Evolutionary conservation across 148 eudicot species (phyloP), one percentile per base, ranked within the genome.

Genomic region (Mesembryanthemum crystallinum): DNA sequence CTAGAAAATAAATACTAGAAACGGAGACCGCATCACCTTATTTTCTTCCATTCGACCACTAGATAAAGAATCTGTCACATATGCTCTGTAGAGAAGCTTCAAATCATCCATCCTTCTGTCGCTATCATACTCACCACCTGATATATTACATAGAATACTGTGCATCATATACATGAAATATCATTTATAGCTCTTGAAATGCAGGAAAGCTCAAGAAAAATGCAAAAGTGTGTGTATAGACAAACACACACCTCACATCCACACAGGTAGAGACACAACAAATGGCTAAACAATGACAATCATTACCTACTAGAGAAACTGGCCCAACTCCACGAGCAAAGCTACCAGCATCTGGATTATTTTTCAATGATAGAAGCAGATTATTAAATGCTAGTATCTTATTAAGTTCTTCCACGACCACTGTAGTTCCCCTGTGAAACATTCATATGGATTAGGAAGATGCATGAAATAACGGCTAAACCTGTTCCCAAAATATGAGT

Each of bases 321-420:
- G 93, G 91, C 63, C 96, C 97, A 68, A 92, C 72, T 37, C 99
- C 99, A 75, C 85, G 75, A 73, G 97, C 97, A 82, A 92, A 90
- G 73, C 85, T 82, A 42, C 85, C 83, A 71, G 91, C 85, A 86
- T 95, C 96, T 74, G 97, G 90, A 76, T 92, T 91, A 52, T 82
- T 85, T 83, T 57, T 84, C 71, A 92, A 69, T 67, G 99, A 88
- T 77, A 90, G 69, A 47, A 95, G 86, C 66, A 71, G 63, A 74
- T 81, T 73, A 77, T 90, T 95, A 64, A 92, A 90, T 15, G 85
- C 83, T 58, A 95, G 69, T 49, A 95, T 77, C 75, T 86, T 92
- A 58, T 95, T 83, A 70, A 95, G 90, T 87, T 95, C 99, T 68
- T 85, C 86, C 78, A 92, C 81, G 39, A 86, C 88, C 72, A 52